Base-by-base conservation (phyloP, 2,329 filamentous ascomycete species). In the Phyllachora maydis region DNA sequence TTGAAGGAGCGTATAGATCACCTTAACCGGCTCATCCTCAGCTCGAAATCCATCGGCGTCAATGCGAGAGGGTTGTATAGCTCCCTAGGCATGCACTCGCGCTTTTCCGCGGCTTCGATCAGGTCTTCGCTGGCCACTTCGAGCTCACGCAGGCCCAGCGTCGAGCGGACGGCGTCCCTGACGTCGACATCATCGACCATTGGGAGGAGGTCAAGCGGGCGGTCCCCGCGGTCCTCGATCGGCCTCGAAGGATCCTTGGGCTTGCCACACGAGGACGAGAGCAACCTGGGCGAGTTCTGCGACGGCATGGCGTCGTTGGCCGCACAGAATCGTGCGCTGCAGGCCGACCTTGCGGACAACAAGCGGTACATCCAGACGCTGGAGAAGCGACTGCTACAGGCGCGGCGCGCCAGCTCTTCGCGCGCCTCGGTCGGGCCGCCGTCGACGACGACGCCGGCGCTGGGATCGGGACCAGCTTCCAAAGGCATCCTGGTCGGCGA, bases 1-100 rank as follows among this genome's bases (percentile, higher is more conserved):
- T 54, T 98, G 26, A 98, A 95, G 46, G 88, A 98, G 53, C 73
- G 88, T 15, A 98, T 98, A 37, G 83, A 93, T 43, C 88, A 98
- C 46, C 59, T 98, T 22, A 98, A 95, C 48, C 72, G 85, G 22
- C 57, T 98, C 23, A 95, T 98, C 32, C 54, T 98, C 29, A 91
- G 81, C 43, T 95, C 85, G 10, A 93, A 93, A 43, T 95, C 85
- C 4, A 76, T 79, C 5, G 88, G 88, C 4, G 88, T 98, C 26
- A 98, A 98, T 46, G 61, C 57, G 16, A 73, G 71, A 34, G 71
- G 74, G 12, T 69, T 71, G 2, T 69, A 70, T 34, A 78, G 71
- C 35, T 63, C 71, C 2, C 52, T 81, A 30, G 61, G 71, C 27
- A 59, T 61, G 35, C 63, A 75, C 34, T 59, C 60, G 7, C 59